Base-by-base conservation (phyloP, 2,329 filamentous ascomycete genomes). In the Beauveria bassiana region DNA sequence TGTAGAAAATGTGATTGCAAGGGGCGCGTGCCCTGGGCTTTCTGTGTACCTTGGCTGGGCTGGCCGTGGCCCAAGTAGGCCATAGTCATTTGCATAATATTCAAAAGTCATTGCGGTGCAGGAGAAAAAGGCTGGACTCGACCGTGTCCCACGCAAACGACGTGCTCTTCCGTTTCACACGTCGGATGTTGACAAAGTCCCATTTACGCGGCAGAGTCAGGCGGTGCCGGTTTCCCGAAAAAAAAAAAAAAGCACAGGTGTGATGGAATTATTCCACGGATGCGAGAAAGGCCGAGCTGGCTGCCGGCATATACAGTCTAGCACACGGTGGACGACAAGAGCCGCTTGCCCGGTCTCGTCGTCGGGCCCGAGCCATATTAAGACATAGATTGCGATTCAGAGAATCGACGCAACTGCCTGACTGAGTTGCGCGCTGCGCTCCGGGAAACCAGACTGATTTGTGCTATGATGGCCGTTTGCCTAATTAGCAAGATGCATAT, bases 101-200 rank as follows among this genome's bases (percentile, higher is more conserved):
- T 34, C 4, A 12, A 12, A 34, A 12, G 10, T 10, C 28, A 34
- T 34, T 8, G 20, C 20, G 20, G 20, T 10, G 24, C 24, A 28
- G 26, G 8, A 9, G n/a, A 31, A 31, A 22, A 22, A 22, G 22
- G 28, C 28, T 28, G 28, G 28, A 28, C 28, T 28, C 28, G 34
- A 68, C 66, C 42, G 61, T 46, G 18, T 67, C 64, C 68, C 68
- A 70, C 53, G 62, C 2, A 53, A 26, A 70, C 55, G 26, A 52
- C 66, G 54, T 66, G 62, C 55, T 59, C 8, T 46, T 46, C 68
- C 68, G 61, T 31, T 28, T 28, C 49, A 38, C 49, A 34, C n/a
- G 49, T 16, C 7, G 49, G 4, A 28, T 18, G 26, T 34, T 22
- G 28, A 20, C 10, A 22, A 16, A 4, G 5, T 22, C 18, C 26